Evolutionary conservation across 768 basidiomycete genomes (phyloP).

Genomic region (Leccinum subgranulosum): DNA sequence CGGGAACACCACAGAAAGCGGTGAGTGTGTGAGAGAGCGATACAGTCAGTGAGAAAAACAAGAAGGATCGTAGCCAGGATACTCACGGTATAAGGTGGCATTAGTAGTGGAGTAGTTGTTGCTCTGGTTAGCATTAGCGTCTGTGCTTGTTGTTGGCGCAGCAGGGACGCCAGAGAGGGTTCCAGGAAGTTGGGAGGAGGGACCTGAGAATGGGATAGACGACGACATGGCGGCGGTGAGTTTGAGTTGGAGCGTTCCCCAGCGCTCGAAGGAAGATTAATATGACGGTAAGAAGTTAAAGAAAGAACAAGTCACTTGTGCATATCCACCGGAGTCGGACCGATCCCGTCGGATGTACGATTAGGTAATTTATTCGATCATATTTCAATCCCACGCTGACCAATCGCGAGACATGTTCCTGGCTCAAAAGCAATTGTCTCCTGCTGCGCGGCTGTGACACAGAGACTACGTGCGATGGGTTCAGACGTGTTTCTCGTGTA

Average conservation of each 20-base stretch:
- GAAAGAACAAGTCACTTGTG: too few species aligned
- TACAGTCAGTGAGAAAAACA: conserved; percentile 19
- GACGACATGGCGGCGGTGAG: conserved; percentile 5
- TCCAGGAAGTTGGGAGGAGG: neutral
- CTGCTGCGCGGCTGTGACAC: neutral
- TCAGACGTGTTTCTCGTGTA: neutral
- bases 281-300: conserved; percentile 1
- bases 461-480: neutral
- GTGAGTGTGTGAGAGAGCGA: conserved; percentile 8
- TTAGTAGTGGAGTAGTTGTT: conserved; percentile 10
- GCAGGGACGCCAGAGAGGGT: neutral
- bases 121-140: neutral
- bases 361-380: neutral
- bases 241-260: neutral
- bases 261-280: conserved; percentile 16
- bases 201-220: neutral
- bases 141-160: neutral
- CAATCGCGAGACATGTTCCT: neutral
- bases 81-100: conserved; percentile 30
- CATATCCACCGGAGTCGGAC: neutral
- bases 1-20: neutral
- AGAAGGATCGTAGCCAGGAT: neutral
- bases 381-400: neutral
- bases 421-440: neutral
- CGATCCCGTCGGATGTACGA: conserved; percentile 1